Evolutionary conservation across 2,329 filamentous ascomycete species (phyloP).

Genomic region (Hypomyces perniciosus): DNA sequence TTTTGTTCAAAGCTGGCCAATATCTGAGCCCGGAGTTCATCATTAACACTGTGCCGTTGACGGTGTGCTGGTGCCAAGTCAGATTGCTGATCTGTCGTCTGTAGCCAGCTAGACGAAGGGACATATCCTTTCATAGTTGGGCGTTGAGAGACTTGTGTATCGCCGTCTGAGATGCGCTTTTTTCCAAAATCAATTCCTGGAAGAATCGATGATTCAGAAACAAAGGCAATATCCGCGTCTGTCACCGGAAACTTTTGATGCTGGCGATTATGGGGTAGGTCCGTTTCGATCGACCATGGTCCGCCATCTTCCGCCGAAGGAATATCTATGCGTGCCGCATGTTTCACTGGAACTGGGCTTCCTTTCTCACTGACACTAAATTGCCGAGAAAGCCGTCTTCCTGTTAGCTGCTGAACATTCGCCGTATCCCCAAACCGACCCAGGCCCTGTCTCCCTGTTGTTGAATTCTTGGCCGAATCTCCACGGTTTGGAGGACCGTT

Average conservation of each 20-base stretch:
- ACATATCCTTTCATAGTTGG: neutral
- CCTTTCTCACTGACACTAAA: slow-evolving; percentile 23
- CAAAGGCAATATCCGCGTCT: neutral
- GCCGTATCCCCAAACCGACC: neutral
- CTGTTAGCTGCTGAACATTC: neutral
- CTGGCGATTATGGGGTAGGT: neutral
- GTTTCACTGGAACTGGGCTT: slow-evolving; percentile 19
- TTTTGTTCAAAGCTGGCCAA: slow-evolving; percentile 2
- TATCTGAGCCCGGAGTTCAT: neutral
- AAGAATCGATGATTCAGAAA: neutral
- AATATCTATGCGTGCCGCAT: neutral
- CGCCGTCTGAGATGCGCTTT: neutral
- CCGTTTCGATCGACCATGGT: neutral
- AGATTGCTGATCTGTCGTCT: neutral
- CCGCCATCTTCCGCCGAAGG: neutral
- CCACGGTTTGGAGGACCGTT: neutral
- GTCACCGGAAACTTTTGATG: neutral
- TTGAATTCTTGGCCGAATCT: neutral
- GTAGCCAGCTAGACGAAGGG: neutral
- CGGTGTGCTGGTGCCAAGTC: neutral
- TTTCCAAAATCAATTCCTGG: neutral
- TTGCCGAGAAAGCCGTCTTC: slow-evolving; percentile 1
- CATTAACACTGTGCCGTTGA: neutral
- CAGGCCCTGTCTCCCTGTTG: neutral
- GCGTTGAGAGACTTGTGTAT: neutral